Evolutionary conservation across 176 grass and related monocot genomes (phyloP).

Genomic region (Microstegium vimineum): DNA sequence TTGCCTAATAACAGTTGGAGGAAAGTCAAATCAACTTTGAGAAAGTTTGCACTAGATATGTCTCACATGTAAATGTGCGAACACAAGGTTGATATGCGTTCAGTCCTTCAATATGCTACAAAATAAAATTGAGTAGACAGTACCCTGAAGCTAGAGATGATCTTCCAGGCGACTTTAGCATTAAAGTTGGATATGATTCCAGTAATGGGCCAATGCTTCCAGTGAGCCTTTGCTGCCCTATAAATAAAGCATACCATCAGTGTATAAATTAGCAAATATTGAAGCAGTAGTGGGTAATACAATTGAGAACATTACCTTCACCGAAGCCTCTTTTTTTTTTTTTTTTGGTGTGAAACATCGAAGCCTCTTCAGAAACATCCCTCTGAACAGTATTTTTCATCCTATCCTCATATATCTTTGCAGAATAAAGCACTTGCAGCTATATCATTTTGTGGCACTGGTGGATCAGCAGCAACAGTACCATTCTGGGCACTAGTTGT

Average conservation of each 20-base stretch:
- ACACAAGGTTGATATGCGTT: no score
- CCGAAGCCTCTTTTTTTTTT: slow-evolving; percentile 39
- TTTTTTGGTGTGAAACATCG: no score
- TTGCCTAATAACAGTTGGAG: slow-evolving; percentile 34
- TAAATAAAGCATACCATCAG: neutral
- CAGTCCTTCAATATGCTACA: no score
- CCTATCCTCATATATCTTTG: slow-evolving; percentile 53
- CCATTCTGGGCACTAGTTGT: slow-evolving; percentile 41
- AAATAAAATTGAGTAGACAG: neutral
- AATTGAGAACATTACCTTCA: slow-evolving; percentile 36
- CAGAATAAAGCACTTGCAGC: slow-evolving; percentile 40
- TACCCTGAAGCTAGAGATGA: slow-evolving; percentile 56
- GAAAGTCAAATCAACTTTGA: neutral
- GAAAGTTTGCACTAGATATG: neutral
- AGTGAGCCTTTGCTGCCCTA: slow-evolving; percentile 45
- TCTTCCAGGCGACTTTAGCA: slow-evolving; percentile 39
- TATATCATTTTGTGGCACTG: slow-evolving; percentile 34
- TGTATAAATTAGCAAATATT: neutral
- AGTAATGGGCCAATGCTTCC: slow-evolving; percentile 50
- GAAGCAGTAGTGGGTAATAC: neutral
- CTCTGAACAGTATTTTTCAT: slow-evolving; percentile 50
- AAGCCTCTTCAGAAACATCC: slow-evolving; percentile 41
- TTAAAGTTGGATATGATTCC: slow-evolving; percentile 45
- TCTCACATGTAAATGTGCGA: neutral
- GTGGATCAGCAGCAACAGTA: slow-evolving; percentile 32